phyloP scores from a whole-genome alignment of 2,329 filamentous ascomycete genomes.

The Aulographum hederae region DNA sequence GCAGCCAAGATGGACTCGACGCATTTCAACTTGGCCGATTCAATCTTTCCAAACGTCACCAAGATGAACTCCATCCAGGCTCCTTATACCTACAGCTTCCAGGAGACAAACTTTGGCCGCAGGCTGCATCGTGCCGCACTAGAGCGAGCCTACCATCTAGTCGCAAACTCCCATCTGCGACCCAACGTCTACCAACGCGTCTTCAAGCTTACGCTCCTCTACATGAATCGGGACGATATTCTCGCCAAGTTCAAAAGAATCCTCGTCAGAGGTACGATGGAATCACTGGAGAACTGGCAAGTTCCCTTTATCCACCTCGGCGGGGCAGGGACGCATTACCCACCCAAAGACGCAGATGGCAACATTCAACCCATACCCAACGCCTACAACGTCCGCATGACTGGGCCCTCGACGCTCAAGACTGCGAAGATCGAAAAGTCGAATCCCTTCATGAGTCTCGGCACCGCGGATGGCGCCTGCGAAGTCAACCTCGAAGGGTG shows the following conservation, averaged over 20 bases:
- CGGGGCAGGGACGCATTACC: conserved; percentile 49
- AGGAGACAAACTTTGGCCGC: conserved; percentile 51
- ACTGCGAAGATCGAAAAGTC: conserved; percentile 11
- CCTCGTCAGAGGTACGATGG: conserved; percentile 19
- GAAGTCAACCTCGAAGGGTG: conserved; percentile 41
- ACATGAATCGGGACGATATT: conserved; percentile 25
- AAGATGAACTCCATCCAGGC: background rate
- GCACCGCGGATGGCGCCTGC: conserved; percentile 10
- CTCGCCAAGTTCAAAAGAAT: conserved; percentile 19
- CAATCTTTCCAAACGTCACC: conserved; percentile 5
- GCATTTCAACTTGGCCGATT: too few relatives aligned
- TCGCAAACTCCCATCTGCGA: conserved; percentile 24
- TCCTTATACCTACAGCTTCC: conserved; percentile 39
- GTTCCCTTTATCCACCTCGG: conserved; percentile 48
- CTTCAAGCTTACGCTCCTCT: conserved; percentile 53
- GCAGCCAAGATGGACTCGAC: background rate
- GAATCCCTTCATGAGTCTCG: conserved; percentile 10
- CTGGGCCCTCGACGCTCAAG: background rate
- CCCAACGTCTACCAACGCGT: conserved; percentile 24
- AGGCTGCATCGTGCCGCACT: conserved; percentile 47
- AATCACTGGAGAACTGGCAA: conserved; percentile 39
- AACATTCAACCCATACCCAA: conserved; percentile 10
- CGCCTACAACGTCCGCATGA: background rate
- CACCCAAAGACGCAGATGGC: conserved; percentile 18
- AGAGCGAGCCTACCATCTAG: conserved; percentile 43